A percentile compares a stretch with the other conserved stretches of the same genome.
Evolutionary conservation across 2,329 filamentous ascomycete species (phyloP).

Genomic region (Hymenoscyphus repandus): DNA sequence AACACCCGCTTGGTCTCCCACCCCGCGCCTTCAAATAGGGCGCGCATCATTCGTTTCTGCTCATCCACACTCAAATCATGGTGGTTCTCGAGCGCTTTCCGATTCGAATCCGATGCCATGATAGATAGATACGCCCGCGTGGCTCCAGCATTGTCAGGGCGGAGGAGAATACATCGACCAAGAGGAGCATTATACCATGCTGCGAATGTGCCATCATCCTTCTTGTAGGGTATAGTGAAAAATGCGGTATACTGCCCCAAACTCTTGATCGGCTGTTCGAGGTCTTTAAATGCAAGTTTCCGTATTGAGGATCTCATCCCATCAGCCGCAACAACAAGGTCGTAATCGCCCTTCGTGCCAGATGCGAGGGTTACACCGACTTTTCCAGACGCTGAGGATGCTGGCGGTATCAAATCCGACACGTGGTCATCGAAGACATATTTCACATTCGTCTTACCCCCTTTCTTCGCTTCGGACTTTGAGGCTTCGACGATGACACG

Average conservation of each 20-base stretch:
- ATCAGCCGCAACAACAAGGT: background rate
- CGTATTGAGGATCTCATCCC: background rate
- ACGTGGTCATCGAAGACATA: background rate
- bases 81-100: background rate
- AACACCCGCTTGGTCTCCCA: conserved; percentile 43
- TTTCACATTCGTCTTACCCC: background rate
- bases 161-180: background rate
- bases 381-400: background rate
- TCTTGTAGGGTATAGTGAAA: background rate
- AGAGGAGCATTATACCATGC: background rate
- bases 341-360: background rate
- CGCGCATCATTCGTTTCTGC: conserved; percentile 27
- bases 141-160: background rate
- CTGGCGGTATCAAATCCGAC: background rate
- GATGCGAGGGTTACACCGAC: background rate
- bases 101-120: background rate
- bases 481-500: background rate
- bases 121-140: background rate
- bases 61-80: background rate
- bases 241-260: background rate
- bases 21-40: conserved; percentile 40
- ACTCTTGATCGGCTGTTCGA: background rate
- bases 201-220: background rate
- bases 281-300: background rate
- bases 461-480: background rate